These are phyloP conservation scores for Synchytrium microbalum DNA, from an alignment of 371 early-diverging fungal genomes.

Conservation along the genomic window DNA sequence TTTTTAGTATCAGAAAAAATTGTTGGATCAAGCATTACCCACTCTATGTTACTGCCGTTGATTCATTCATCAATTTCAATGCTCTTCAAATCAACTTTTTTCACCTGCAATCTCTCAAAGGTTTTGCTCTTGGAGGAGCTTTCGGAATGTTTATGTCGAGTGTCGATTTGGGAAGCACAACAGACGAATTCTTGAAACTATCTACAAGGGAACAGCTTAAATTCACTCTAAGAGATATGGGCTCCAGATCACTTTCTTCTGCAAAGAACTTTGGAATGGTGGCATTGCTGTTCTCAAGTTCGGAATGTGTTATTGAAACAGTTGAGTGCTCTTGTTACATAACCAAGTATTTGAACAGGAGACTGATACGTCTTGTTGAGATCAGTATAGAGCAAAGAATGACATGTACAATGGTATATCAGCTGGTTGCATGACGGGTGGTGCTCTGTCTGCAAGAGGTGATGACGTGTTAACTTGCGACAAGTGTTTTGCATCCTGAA, in stretches of 20 bases:
- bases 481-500: neutral
- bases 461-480: constrained; percentile 1
- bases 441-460: constrained; percentile 69
- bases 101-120: constrained; percentile 24
- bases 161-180: constrained; percentile 14
- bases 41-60: too few relatives aligned
- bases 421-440: constrained; percentile 93
- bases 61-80: too few relatives aligned
- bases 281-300: constrained; percentile 82
- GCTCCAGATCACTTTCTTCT: constrained; percentile 58
- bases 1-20: too few relatives aligned
- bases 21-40: too few relatives aligned
- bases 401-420: constrained; percentile 82
- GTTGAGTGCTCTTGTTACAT: constrained; percentile 29
- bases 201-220: constrained; percentile 71
- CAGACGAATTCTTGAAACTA: constrained; percentile 48
- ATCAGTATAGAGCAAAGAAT: constrained; percentile 90
- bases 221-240: constrained; percentile 83
- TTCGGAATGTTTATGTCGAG: constrained; percentile 88
- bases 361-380: too few relatives aligned
- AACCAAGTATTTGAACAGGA: neutral
- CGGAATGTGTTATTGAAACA: constrained; percentile 91
- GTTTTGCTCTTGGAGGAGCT: constrained; percentile 83
- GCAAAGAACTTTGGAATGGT: constrained; percentile 94
- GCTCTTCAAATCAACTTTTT: neutral